A percentile compares a stretch with the other conserved stretches of the same genome.
These are phyloP conservation scores for Curvularia verruculosa DNA, from an alignment of 2,329 filamentous ascomycete species.

Conservation along the genomic window DNA sequence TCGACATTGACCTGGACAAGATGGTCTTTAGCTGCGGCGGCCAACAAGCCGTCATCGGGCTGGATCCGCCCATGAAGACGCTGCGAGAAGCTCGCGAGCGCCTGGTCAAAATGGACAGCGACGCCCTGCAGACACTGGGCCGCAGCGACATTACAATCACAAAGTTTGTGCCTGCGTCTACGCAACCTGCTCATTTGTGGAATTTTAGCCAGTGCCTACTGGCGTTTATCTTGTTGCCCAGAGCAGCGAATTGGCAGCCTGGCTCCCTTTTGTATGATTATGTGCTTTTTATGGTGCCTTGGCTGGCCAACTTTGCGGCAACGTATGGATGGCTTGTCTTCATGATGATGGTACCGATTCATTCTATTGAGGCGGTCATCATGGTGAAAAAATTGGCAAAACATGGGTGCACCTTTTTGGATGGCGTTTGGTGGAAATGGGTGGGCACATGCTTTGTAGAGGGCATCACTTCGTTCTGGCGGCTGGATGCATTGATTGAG, in stretches of 20 bases:
- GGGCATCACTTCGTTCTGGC: conserved; percentile 56
- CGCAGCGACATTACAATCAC: conserved; percentile 63
- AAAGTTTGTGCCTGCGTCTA: conserved; percentile 59
- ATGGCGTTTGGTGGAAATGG: conserved; percentile 62
- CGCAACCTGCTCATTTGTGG: conserved; percentile 54
- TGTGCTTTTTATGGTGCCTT: conserved; percentile 57
- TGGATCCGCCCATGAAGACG: conserved; percentile 72
- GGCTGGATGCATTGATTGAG: conserved; percentile 41
- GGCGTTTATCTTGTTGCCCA: conserved; percentile 38
- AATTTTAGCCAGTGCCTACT: conserved; percentile 57
- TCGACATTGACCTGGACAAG: conserved; percentile 67
- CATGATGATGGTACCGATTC: conserved; percentile 66
- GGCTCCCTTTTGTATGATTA: conserved; percentile 46
- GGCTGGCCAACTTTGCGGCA: conserved; percentile 64
- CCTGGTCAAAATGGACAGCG: conserved; percentile 74
- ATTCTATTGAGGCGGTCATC: conserved; percentile 65
- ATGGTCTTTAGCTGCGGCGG: conserved; percentile 66
- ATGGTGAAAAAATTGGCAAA: conserved; percentile 57
- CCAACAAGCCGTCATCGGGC: conserved; percentile 60
- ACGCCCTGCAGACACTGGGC: conserved; percentile 65
- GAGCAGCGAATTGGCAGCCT: conserved; percentile 40
- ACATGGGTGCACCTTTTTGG: conserved; percentile 59
- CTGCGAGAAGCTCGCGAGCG: conserved; percentile 72
- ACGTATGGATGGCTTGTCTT: conserved; percentile 66
- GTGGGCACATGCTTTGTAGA: conserved; percentile 59